Evolutionary conservation across 2,329 filamentous ascomycete genomes (phyloP).

Genomic region (Dryadomyces sulphureus): DNA sequence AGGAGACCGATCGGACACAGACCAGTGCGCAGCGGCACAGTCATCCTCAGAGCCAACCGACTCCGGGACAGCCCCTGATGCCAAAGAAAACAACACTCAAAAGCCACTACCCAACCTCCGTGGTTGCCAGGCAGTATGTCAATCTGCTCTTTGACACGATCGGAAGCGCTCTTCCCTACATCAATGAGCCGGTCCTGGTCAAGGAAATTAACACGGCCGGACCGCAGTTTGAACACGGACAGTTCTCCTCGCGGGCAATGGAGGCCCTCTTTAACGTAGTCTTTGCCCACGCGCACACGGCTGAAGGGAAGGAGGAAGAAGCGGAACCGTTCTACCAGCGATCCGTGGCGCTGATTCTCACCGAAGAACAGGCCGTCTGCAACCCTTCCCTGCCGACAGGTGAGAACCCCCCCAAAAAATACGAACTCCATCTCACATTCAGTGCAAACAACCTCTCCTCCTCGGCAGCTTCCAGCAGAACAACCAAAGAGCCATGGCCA

Average conservation of each 20-base stretch:
- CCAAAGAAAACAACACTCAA: not conserved
- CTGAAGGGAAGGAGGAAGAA: conserved; percentile 7
- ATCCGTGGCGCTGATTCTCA: conserved; percentile 13
- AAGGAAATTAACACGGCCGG: conserved; percentile 9
- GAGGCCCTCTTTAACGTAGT: conserved; percentile 15
- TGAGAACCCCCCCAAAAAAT: not conserved
- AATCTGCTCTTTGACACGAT: conserved; percentile 16
- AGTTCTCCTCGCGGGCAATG: not conserved
- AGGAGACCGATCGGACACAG: not conserved
- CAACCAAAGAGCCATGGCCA: conserved; percentile 19
- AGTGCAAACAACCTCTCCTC: conserved; percentile 19
- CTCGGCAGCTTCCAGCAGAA: conserved; percentile 20
- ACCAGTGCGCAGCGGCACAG: not conserved
- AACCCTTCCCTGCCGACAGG: conserved; percentile 6
- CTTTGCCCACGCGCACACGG: conserved; percentile 16
- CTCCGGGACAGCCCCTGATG: not conserved
- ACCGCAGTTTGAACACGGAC: not conserved
- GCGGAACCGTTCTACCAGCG: conserved; percentile 16
- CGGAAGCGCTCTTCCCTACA: conserved; percentile 15
- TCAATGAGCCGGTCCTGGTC: conserved; percentile 12
- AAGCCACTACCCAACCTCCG: conserved; percentile 8
- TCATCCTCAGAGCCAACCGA: not conserved
- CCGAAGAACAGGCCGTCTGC: conserved; percentile 14
- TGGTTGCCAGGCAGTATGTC: conserved; percentile 12
- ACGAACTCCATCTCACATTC: too few species aligned